A percentile compares a stretch with the other conserved stretches of the same genome.
These are phyloP conservation scores for Tuber brumale DNA, from an alignment of 495 filamentous ascomycete genomes.

Conservation along the genomic window DNA sequence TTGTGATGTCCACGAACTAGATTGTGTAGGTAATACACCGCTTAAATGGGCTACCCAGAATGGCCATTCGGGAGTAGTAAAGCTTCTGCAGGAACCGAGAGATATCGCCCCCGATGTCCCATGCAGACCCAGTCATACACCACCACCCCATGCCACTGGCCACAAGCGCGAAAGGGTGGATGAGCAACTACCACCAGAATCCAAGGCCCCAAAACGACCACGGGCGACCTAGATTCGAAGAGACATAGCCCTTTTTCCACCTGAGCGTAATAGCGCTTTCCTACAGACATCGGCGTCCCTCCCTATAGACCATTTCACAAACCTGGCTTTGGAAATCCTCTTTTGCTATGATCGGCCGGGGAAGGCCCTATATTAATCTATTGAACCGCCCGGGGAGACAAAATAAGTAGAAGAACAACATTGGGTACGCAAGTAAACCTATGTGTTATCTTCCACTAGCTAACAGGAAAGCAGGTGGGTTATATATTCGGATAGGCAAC, in stretches of 20 bases:
- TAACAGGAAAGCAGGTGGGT: neutral
- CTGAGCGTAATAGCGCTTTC: neutral
- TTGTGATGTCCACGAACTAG: neutral
- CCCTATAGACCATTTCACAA: neutral
- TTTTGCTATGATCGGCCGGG: neutral
- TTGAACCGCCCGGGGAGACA: neutral
- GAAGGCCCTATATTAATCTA: neutral
- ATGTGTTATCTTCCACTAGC: neutral
- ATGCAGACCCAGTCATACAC: neutral
- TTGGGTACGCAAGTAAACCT: neutral
- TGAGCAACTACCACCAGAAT: neutral
- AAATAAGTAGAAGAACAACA: neutral
- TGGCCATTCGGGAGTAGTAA: neutral
- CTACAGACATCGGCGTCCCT: neutral
- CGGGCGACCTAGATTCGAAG: neutral
- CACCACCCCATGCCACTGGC: neutral
- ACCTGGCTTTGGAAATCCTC: neutral
- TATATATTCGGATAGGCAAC: neutral
- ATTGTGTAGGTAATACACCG: neutral
- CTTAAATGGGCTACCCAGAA: neutral
- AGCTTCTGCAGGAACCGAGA: neutral
- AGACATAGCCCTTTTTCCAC: neutral
- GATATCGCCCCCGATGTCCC: neutral
- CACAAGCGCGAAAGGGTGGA: neutral
- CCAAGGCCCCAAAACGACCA: neutral